phyloP scores from a whole-genome alignment of 257 asterid genomes.

The Nicotiana attenuata region DNA sequence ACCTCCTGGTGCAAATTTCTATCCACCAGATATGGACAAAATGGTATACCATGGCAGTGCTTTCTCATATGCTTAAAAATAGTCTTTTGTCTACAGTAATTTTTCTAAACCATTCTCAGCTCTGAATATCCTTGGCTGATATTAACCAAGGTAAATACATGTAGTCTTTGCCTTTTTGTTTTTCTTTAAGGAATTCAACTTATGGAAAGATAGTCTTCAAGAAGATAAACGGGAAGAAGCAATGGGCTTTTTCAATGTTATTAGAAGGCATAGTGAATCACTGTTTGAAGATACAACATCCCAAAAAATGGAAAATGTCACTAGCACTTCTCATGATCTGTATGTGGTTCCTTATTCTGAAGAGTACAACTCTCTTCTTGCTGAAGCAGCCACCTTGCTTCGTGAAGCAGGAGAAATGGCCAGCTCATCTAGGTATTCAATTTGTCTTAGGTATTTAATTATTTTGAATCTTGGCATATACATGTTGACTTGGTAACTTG shows the following conservation, averaged over 20 bases:
- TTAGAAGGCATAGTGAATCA: slow-evolving; percentile 73
- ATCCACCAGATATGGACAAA: slow-evolving; percentile 96
- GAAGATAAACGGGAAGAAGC: slow-evolving; percentile 80
- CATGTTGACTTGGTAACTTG: neutral
- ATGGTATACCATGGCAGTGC: slow-evolving; percentile 39
- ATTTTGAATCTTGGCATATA: neutral
- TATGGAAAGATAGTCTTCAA: slow-evolving; percentile 75
- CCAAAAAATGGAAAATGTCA: slow-evolving; percentile 18
- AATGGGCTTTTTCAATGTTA: slow-evolving; percentile 70
- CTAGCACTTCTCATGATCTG: slow-evolving; percentile 50
- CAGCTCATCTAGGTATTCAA: slow-evolving; percentile 54
- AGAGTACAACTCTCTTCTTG: slow-evolving; percentile 62
- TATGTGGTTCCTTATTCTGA: slow-evolving; percentile 67
- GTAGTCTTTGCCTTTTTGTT: slow-evolving; percentile 1
- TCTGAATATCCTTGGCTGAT: neutral
- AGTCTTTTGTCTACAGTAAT: neutral
- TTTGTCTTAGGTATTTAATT: neutral
- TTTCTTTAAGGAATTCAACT: slow-evolving; percentile 63
- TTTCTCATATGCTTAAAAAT: slow-evolving; percentile 3
- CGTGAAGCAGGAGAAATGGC: slow-evolving; percentile 79
- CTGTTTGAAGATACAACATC: slow-evolving; percentile 37
- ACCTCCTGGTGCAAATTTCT: slow-evolving; percentile 92
- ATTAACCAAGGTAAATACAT: too few species aligned
- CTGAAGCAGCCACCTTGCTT: slow-evolving; percentile 66
- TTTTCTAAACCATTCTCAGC: neutral